These are phyloP conservation scores for Silene conica DNA, from an alignment of 148 eudicot genomes.

Conservation along the genomic window DNA sequence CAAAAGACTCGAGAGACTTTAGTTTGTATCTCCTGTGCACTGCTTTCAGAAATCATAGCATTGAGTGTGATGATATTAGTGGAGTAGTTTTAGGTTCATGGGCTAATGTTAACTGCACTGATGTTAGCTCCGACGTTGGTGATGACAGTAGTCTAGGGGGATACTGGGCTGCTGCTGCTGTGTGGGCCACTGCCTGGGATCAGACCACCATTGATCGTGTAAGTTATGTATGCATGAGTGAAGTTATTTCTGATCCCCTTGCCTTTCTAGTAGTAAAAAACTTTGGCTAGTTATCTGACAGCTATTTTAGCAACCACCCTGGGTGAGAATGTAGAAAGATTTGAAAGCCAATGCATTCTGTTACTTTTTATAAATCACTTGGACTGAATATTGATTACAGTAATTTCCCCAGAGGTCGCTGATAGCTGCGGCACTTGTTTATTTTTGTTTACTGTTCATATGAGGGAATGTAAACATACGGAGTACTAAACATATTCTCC, in stretches of 20 bases:
- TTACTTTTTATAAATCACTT: neutral
- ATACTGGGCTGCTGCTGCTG: slow-evolving; percentile 94
- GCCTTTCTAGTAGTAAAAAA: neutral
- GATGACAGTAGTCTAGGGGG: slow-evolving; percentile 56
- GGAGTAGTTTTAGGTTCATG: slow-evolving; percentile 94
- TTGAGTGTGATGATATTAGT: slow-evolving; percentile 79
- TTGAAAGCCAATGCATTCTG: neutral
- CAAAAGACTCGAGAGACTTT: slow-evolving; percentile 34
- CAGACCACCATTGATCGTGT: slow-evolving; percentile 85
- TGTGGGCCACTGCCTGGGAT: slow-evolving; percentile 93
- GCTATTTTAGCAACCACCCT: neutral
- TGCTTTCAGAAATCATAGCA: slow-evolving; percentile 33
- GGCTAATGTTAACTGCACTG: slow-evolving; percentile 42
- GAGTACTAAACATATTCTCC: neutral
- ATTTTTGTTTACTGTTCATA: neutral
- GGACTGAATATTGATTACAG: neutral
- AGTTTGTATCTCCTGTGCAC: slow-evolving; percentile 36
- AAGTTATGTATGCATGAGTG: slow-evolving; percentile 33
- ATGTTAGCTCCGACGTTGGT: slow-evolving; percentile 39
- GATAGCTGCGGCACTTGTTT: neutral
- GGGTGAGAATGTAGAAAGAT: neutral
- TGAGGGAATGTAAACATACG: neutral
- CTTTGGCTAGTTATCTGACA: neutral
- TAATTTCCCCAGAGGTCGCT: neutral
- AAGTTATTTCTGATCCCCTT: slow-evolving; percentile 2